Percentiles rank a stretch among this genome's conserved stretches.
Evolutionary conservation across 2,329 filamentous ascomycete genomes (phyloP).

Genomic region (Aspergillus felis): DNA sequence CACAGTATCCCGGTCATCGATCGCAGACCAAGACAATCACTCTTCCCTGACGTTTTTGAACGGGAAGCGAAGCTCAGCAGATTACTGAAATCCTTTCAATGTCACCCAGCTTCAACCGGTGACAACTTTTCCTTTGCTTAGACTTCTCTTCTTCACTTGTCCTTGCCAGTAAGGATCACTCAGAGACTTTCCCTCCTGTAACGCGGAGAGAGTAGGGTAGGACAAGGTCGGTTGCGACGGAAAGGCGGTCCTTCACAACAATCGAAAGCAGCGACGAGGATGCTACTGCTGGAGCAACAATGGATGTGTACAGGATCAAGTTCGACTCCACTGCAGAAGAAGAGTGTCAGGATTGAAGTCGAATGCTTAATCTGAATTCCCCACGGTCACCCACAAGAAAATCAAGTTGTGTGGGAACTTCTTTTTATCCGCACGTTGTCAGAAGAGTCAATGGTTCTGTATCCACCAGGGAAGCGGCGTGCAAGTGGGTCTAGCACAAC

Average conservation of each 20-base stretch:
- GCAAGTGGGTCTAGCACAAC: constrained; percentile 38
- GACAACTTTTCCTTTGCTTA: constrained; percentile 5
- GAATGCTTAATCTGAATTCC: constrained; percentile 37
- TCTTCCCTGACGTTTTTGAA: constrained; percentile 13
- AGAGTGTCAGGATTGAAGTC: constrained; percentile 24
- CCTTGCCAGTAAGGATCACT: background rate
- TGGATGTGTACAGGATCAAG: background rate
- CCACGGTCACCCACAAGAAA: constrained; percentile 39
- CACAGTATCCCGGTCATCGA: constrained; percentile 36
- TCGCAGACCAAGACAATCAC: constrained; percentile 19
- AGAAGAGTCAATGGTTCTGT: constrained; percentile 35
- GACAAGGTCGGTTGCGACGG: constrained; percentile 13
- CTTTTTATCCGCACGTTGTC: constrained; percentile 41
- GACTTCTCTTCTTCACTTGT: constrained; percentile 12
- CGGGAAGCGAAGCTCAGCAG: constrained; percentile 5
- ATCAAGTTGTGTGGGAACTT: constrained; percentile 36
- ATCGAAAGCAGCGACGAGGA: constrained; percentile 5
- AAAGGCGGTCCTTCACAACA: constrained; percentile 6
- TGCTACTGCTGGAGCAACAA: constrained; percentile 17
- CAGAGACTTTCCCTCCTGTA: background rate
- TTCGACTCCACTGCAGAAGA: constrained; percentile 30
- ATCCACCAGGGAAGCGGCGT: constrained; percentile 39
- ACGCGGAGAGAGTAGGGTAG: constrained; percentile 4
- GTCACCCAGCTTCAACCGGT: constrained; percentile 6
- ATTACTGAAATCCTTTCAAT: constrained; percentile 11